phyloP scores from a whole-genome alignment of 2,329 filamentous ascomycete species.

The Alternaria postmessia region DNA sequence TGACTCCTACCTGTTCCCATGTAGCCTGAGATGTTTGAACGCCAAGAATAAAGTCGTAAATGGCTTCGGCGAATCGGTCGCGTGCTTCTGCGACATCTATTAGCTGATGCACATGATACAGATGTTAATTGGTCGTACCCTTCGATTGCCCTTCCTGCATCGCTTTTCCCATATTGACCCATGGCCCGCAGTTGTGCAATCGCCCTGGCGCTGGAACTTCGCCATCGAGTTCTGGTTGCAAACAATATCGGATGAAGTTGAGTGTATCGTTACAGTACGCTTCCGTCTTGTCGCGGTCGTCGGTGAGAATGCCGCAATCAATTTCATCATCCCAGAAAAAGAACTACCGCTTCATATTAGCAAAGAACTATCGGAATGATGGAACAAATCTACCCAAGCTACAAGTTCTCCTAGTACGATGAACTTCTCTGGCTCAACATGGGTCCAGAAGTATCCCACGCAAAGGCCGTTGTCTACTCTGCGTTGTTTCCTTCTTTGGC shows the following conservation, averaged over 20 bases:
- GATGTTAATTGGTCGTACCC: background rate
- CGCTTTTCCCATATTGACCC: slow-evolving; percentile 16
- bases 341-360: slow-evolving; percentile 7
- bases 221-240: slow-evolving; percentile 15
- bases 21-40: slow-evolving; percentile 16
- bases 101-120: background rate
- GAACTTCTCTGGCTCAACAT: slow-evolving; percentile 10
- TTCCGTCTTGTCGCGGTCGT: slow-evolving; percentile 17
- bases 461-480: slow-evolving; percentile 16
- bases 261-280: slow-evolving; percentile 19
- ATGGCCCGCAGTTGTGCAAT: slow-evolving; percentile 18
- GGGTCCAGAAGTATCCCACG: slow-evolving; percentile 13
- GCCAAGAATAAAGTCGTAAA: slow-evolving; percentile 15
- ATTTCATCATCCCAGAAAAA: slow-evolving; percentile 25
- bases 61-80: slow-evolving; percentile 15
- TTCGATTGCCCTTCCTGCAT: slow-evolving; percentile 18
- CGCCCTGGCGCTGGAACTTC: slow-evolving; percentile 14
- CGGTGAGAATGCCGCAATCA: slow-evolving; percentile 17
- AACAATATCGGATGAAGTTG: slow-evolving; percentile 13
- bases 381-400: slow-evolving; percentile 3
- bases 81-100: slow-evolving; percentile 10
- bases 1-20: slow-evolving; percentile 1
- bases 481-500: slow-evolving; percentile 6
- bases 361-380: background rate
- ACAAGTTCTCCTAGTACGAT: slow-evolving; percentile 12